Base-by-base conservation (phyloP, 345 rosid species). In the Adansonia digitata region DNA sequence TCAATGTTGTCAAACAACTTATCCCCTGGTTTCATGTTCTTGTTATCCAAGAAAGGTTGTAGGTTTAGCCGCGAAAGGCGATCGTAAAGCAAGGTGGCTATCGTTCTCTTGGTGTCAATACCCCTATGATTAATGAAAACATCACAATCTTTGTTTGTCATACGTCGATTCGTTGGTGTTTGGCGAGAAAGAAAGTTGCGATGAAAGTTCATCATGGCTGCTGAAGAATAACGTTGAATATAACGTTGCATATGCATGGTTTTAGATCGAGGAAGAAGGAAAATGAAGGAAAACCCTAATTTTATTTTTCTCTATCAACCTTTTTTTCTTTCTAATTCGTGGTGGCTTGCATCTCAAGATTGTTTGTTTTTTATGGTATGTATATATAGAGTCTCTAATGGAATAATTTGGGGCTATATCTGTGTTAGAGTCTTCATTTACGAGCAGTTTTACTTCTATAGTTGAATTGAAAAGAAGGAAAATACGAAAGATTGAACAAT, bases 81-180 rank as follows among this genome's bases (percentile, higher is more conserved):
- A 71, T 92, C 90, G 49, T 92, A 92, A 22, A 92, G 89, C 83
- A 92, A 79, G 26, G 85, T 79, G 3, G 77, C 91, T 0, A 89
- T 81, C 20, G 84, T 89, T 56, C 84, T 80, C 81, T 89, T 89
- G 1, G 97, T 89, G 84, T 89, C 97, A 13, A 81, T 18, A 7
- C 97, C 88, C 75, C 97, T 81, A 55, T 89, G 97, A 69, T 91
- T 91, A 22, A 91, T 86, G 88, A 91, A 89, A 70, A 91, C 92
- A 31, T 91, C 90, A 14, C 83, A 83, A 0, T 80, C 67, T 39
- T 53, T 40, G 2, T 64, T 52, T 15, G 0, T 14, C 14, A 34
- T 4, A 5, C 0, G 2, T 0, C 10, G 22, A 20, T 35, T 51
- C 24, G 24, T 3, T 13, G 55, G 5, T 51, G 55, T 63, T 51